Evolutionary conservation across 2,329 filamentous ascomycete genomes (phyloP), one percentile per base, ranked within the genome.

Genomic region (Alternaria ethzedia): DNA sequence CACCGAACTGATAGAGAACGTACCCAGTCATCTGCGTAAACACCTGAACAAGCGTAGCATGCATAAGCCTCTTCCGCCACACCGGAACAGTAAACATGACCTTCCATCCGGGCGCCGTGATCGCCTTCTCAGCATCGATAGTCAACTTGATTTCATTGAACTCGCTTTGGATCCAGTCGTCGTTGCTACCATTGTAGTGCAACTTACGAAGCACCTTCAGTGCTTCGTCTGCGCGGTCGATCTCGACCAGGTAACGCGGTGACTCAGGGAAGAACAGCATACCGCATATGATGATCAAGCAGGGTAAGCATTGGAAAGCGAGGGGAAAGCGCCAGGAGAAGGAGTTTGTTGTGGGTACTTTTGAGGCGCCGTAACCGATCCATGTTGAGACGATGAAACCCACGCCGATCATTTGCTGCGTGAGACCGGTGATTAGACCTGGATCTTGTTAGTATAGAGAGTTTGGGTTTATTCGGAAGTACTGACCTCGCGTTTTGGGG

Each of bases 1-100:
- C 13, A 4, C n/a, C 23, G 49, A 36, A 7, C n/a, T 6, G 20
- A 8, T 21, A 23, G 10, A 46, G 25, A 23, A 61, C 73, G 51
- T 75, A 80, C 80, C 87, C 87, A n/a, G 84, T 86, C 70, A 91
- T 85, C 66, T 91, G 89, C 51, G 88, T 88, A 70, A 91, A 89
- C 64, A 89, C 84, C 74, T 92, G 89, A 43, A 90, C 85, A 30
- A 87, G 78, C 45, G 86, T 86, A 21, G 87, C 89, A 64, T 90
- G 86, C 66, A 89, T 76, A 54, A 91, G 84, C 15, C 89, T 83
- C 51, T 84, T 89, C 71, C 89, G 85, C 83, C 88, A 89, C 58
- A 85, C 77, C 25, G 85, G 84, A 8, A 86, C 83, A 12, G 81
- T 84, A 71, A 90, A 89, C 78, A 90, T 84, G 57, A 88, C 83